phyloP scores from a whole-genome alignment of 1,284 basidiomycete species.

The Cystobasidiaceae sp. region DNA sequence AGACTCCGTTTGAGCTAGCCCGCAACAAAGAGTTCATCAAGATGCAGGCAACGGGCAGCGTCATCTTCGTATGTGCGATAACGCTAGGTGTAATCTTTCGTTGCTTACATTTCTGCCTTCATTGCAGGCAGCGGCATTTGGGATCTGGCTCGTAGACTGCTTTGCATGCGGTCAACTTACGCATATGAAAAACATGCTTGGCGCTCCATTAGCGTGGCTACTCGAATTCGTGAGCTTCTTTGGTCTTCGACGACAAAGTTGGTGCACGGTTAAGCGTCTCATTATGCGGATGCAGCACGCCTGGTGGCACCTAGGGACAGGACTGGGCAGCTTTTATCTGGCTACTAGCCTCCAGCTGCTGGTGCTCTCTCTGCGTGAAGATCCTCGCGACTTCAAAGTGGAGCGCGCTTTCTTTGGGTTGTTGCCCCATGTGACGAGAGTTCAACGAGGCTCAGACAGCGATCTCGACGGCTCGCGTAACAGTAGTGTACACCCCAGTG shows the following conservation, averaged over 20 bases:
- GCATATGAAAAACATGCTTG: background rate
- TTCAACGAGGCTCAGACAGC: background rate
- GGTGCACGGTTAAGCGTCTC: background rate
- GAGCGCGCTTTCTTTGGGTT: background rate
- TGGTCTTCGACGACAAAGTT: background rate
- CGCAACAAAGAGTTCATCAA: slow-evolving; percentile 21
- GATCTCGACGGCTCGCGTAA: too few relatives aligned
- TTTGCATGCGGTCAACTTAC: slow-evolving; percentile 19
- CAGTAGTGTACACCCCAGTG: too few relatives aligned
- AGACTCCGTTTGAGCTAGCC: slow-evolving; percentile 13
- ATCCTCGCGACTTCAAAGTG: slow-evolving; percentile 7
- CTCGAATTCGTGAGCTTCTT: slow-evolving; percentile 14
- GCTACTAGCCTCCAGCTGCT: slow-evolving; percentile 3
- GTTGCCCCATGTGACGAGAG: background rate
- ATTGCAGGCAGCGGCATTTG: slow-evolving; percentile 12
- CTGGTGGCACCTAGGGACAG: slow-evolving; percentile 29
- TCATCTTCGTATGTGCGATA: slow-evolving; percentile 6
- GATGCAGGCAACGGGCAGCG: background rate
- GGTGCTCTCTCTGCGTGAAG: slow-evolving; percentile 6
- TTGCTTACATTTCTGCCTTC: background rate
- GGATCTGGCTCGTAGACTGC: slow-evolving; percentile 29
- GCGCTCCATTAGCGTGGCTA: slow-evolving; percentile 10
- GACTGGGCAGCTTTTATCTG: slow-evolving; percentile 17
- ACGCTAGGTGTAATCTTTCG: background rate
- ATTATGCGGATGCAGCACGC: slow-evolving; percentile 17